Percentiles rank a stretch among this genome's conserved stretches.
Conservation (phyloP, 1,284 basidiomycete species). For the Boletus smithii region DNA sequence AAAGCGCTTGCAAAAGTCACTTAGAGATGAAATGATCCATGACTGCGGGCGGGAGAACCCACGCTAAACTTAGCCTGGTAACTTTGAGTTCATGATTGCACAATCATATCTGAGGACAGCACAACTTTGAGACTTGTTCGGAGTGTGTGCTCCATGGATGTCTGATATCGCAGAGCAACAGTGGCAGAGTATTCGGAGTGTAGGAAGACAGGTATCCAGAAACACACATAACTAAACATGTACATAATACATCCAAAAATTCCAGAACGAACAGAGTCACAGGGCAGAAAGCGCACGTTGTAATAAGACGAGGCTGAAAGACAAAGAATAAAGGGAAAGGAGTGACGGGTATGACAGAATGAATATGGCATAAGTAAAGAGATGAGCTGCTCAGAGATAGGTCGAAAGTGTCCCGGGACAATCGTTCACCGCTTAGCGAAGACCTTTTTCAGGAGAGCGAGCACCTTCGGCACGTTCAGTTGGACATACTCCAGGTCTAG, state of each 20-base stretch:
- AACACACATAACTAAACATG: constrained; percentile 38
- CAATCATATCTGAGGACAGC: too few species aligned
- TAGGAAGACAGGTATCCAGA: constrained; percentile 37
- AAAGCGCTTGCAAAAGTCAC: too few species aligned
- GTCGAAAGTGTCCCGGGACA: constrained; percentile 24
- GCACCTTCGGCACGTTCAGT: constrained; percentile 92
- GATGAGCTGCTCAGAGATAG: constrained; percentile 25
- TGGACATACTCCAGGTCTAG: constrained; percentile 98
- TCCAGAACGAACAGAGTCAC: constrained; percentile 30
- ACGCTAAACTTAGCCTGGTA: too few species aligned
- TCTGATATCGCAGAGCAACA: neutral
- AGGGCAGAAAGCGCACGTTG: constrained; percentile 14
- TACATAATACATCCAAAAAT: constrained; percentile 35
- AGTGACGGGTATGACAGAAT: constrained; percentile 30
- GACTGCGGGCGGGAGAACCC: neutral
- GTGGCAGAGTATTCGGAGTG: constrained; percentile 6
- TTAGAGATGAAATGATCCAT: too few species aligned
- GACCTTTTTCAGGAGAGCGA: constrained; percentile 88
- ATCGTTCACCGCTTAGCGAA: constrained; percentile 73
- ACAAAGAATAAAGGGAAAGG: constrained; percentile 18
- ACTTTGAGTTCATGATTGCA: too few species aligned
- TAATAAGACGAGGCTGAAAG: constrained; percentile 19
- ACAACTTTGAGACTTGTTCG: too few species aligned
- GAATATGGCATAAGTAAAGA: constrained; percentile 34
- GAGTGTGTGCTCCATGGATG: too few species aligned